Conservation (phyloP, 208 protist species). For the Vickermania ingenoplastis region DNA sequence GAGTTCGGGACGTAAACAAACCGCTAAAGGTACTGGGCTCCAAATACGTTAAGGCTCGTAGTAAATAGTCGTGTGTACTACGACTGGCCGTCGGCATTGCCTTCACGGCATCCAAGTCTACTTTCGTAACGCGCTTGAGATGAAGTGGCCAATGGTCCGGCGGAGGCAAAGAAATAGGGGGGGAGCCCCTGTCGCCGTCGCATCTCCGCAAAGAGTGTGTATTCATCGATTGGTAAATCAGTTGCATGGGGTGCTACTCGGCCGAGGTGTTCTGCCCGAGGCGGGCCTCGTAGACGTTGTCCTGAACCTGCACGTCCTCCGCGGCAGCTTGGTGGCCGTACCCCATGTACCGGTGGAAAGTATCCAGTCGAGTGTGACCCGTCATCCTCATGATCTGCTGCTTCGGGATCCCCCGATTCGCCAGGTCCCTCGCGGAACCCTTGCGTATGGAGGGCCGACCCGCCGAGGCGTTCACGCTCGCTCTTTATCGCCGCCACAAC, state of each 20-base stretch:
- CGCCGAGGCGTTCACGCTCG: too few relatives aligned
- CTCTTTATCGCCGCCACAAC: too few relatives aligned
- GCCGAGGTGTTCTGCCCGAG: background rate
- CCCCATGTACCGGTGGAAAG: background rate
- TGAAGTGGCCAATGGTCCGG: background rate
- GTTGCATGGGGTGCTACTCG: background rate
- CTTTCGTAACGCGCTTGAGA: background rate
- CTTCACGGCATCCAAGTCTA: background rate
- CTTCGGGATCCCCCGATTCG: background rate
- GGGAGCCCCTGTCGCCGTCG: background rate
- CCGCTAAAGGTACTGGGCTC: background rate
- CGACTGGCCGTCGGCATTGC: slow-evolving; percentile 1
- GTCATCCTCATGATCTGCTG: background rate
- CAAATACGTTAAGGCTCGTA: background rate
- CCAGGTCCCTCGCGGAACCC: background rate
- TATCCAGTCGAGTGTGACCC: background rate
- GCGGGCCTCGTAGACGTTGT: slow-evolving; percentile 1
- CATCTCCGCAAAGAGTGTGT: background rate
- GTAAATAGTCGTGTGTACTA: background rate
- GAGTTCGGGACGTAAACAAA: background rate
- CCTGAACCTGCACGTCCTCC: background rate
- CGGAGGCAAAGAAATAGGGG: background rate
- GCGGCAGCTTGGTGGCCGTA: background rate
- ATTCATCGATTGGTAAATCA: background rate
- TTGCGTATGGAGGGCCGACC: background rate